Percentiles rank a stretch among this genome's conserved stretches.
These are phyloP conservation scores for Talaromyces piceae DNA, from an alignment of 2,329 filamentous ascomycete species.

Conservation along the genomic window DNA sequence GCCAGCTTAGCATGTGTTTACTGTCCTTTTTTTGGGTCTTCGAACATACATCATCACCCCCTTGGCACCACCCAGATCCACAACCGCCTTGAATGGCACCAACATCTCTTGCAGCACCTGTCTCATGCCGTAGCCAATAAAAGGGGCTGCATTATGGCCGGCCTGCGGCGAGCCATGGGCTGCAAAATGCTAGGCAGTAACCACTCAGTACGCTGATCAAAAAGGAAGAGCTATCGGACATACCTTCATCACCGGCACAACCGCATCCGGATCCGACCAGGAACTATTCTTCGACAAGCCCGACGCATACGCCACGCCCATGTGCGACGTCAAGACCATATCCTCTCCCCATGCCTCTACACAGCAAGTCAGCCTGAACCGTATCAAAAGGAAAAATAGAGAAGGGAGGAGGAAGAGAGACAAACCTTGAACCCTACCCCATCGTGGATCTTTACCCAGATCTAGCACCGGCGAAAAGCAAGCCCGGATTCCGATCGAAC, in stretches of 20 bases:
- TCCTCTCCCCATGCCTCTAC: conserved; percentile 43
- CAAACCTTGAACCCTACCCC: conserved; percentile 37
- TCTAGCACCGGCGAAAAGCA: conserved; percentile 41
- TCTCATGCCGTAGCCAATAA: conserved; percentile 38
- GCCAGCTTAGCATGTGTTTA: not conserved
- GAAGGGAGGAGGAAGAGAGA: not conserved
- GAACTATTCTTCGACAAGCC: conserved; percentile 40
- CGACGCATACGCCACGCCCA: conserved; percentile 39
- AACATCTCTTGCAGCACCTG: conserved; percentile 39
- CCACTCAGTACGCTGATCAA: not conserved
- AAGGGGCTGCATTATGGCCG: conserved; percentile 39
- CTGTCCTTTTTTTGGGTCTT: too few species aligned
- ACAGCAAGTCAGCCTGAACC: not conserved
- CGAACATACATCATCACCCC: conserved; percentile 41
- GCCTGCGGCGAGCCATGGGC: conserved; percentile 38
- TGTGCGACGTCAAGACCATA: conserved; percentile 37
- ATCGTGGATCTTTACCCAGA: conserved; percentile 38
- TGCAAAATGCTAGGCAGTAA: conserved; percentile 32
- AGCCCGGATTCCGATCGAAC: conserved; percentile 40
- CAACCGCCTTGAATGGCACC: conserved; percentile 37
- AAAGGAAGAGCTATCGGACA: not conserved
- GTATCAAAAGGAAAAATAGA: too few species aligned
- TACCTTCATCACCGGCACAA: conserved; percentile 39
- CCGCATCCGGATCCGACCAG: conserved; percentile 36
- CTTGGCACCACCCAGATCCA: conserved; percentile 36